phyloP scores from a whole-genome alignment of 164 flowering plant species.

The Pachysandra terminalis region DNA sequence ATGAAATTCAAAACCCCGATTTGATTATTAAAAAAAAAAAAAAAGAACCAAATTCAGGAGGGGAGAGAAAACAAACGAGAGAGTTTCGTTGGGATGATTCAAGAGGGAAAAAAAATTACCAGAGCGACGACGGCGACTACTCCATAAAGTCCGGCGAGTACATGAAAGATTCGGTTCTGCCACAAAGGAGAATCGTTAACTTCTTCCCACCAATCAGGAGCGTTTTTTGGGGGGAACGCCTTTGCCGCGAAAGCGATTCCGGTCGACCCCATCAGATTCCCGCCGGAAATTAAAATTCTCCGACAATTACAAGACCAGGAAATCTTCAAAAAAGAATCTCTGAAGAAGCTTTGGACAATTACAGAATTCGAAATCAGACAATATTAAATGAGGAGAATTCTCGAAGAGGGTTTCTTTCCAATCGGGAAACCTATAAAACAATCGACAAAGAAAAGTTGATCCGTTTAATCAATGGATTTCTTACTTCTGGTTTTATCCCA shows the following conservation, averaged over 20 bases:
- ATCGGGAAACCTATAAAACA: no score
- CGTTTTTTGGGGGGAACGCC: conserved; percentile 32
- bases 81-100: neutral
- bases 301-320: neutral
- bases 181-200: conserved; percentile 58
- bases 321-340: no score
- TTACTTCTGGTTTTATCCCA: no score
- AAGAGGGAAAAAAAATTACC: conserved; percentile 23
- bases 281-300: conserved; percentile 14
- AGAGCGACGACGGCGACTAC: conserved; percentile 70
- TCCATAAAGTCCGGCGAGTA: conserved; percentile 70
- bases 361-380: no score
- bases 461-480: no score
- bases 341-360: no score
- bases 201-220: conserved; percentile 75
- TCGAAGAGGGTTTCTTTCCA: no score
- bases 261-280: conserved; percentile 15
- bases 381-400: no score
- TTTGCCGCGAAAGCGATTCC: conserved; percentile 23
- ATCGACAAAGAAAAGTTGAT: no score
- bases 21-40: no score
- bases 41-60: no score
- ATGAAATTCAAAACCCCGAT: no score
- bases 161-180: conserved; percentile 79
- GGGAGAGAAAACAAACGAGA: neutral